A percentile compares a stretch with the other conserved stretches of the same genome.
phyloP scores from a whole-genome alignment of 306 rosid species.

The Cucurbita maxima region DNA sequence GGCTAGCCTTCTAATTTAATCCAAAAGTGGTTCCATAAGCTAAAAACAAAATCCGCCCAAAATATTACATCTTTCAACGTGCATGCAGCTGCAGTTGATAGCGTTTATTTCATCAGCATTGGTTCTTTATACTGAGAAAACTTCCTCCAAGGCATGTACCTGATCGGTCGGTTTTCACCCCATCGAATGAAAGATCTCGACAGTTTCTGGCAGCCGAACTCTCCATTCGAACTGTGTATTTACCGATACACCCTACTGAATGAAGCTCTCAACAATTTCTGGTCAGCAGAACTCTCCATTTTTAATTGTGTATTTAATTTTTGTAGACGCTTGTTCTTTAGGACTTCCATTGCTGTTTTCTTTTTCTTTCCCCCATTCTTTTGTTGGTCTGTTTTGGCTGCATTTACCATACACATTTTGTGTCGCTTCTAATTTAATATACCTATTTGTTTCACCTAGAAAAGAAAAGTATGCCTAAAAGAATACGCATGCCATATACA shows the following conservation, averaged over 20 bases:
- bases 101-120: slow-evolving; percentile 57
- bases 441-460: neutral
- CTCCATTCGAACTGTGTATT: neutral
- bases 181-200: slow-evolving; percentile 23
- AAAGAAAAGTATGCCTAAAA: neutral
- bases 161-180: slow-evolving; percentile 54
- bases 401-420: neutral
- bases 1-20: neutral
- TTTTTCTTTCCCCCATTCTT: neutral
- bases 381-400: neutral
- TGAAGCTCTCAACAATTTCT: slow-evolving; percentile 13
- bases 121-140: slow-evolving; percentile 51
- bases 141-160: slow-evolving; percentile 50
- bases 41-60: neutral
- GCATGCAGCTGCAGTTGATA: slow-evolving; percentile 28
- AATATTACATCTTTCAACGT: neutral
- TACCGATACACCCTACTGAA: slow-evolving; percentile 30
- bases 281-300: neutral
- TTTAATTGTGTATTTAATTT: neutral
- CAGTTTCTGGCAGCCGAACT: neutral
- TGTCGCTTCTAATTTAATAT: neutral
- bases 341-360: neutral
- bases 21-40: neutral
- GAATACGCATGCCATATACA: too few species aligned
- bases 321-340: neutral